phyloP scores from a whole-genome alignment of 1,284 basidiomycete species.

The Microstroma glucosiphilum region DNA sequence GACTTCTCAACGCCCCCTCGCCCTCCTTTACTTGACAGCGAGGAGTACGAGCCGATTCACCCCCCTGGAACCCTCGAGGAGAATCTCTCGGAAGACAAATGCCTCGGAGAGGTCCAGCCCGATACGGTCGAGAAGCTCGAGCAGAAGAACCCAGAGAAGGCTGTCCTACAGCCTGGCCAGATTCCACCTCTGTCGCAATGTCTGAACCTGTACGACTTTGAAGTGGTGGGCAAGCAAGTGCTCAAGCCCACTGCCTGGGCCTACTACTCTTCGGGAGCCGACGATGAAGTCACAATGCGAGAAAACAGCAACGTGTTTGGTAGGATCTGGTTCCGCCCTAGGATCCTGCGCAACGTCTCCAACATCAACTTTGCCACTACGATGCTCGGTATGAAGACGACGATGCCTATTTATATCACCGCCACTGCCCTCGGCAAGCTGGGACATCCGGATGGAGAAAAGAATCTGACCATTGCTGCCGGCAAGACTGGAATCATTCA shows the following conservation, averaged over 20 bases:
- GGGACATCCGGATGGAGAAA: conserved; percentile 54
- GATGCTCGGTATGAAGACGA: conserved; percentile 61
- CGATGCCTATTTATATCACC: conserved; percentile 75
- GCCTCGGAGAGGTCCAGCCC: conserved; percentile 39
- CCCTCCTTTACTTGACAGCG: conserved; percentile 13
- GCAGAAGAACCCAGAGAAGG: conserved; percentile 17
- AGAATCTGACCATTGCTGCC: conserved; percentile 68
- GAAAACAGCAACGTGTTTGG: conserved; percentile 84
- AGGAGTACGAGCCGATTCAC: conserved; percentile 48
- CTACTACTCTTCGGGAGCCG: conserved; percentile 49
- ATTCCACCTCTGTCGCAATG: conserved; percentile 67
- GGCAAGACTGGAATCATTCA: conserved; percentile 67
- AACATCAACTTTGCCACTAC: conserved; percentile 74
- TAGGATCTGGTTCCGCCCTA: conserved; percentile 89
- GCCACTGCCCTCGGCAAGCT: conserved; percentile 81
- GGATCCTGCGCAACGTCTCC: conserved; percentile 75
- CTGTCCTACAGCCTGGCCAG: conserved; percentile 6
- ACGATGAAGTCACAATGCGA: conserved; percentile 61
- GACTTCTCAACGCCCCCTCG: conserved; percentile 10
- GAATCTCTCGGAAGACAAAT: conserved; percentile 41
- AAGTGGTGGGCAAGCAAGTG: conserved; percentile 53
- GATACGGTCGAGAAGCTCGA: conserved; percentile 29
- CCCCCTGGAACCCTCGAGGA: conserved; percentile 48
- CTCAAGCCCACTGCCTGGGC: conserved; percentile 48
- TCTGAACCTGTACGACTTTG: conserved; percentile 83